phyloP scores from a whole-genome alignment of 1,284 basidiomycete genomes.

The Irpex lacteus region DNA sequence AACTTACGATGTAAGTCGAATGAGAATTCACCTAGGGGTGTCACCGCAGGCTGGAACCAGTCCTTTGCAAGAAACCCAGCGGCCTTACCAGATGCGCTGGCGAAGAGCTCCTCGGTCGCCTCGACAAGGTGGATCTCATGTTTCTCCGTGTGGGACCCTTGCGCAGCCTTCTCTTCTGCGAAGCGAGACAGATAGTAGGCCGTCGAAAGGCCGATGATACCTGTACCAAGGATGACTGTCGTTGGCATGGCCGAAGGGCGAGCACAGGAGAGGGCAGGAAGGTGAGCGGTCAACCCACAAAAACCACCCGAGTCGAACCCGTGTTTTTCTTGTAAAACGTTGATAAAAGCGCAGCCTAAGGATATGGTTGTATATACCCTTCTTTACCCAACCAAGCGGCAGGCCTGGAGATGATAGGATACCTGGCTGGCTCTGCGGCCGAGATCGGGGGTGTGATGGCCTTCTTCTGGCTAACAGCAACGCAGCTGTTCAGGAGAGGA shows the following conservation, averaged over 20 bases:
- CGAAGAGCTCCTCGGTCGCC: slow-evolving; percentile 31
- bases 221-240: slow-evolving; percentile 41
- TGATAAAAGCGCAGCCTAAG: too few relatives aligned
- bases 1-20: slow-evolving; percentile 57
- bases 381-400: too few relatives aligned
- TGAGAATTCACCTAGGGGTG: slow-evolving; percentile 52
- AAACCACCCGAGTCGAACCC: background rate
- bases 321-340: background rate
- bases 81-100: slow-evolving; percentile 57
- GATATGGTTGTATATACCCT: too few relatives aligned
- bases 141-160: slow-evolving; percentile 3
- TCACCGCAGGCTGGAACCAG: slow-evolving; percentile 53
- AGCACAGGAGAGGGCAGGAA: background rate
- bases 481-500: too few relatives aligned
- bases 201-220: slow-evolving; percentile 60
- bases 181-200: slow-evolving; percentile 43
- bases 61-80: slow-evolving; percentile 66
- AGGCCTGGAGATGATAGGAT: too few relatives aligned
- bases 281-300: background rate
- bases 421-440: too few relatives aligned
- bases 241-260: slow-evolving; percentile 22
- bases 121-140: slow-evolving; percentile 35
- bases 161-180: slow-evolving; percentile 6
- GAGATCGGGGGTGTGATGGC: too few relatives aligned
- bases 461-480: too few relatives aligned